Evolutionary conservation across 495 filamentous ascomycete genomes (phyloP).

Genomic region (Penicillium steckii): DNA sequence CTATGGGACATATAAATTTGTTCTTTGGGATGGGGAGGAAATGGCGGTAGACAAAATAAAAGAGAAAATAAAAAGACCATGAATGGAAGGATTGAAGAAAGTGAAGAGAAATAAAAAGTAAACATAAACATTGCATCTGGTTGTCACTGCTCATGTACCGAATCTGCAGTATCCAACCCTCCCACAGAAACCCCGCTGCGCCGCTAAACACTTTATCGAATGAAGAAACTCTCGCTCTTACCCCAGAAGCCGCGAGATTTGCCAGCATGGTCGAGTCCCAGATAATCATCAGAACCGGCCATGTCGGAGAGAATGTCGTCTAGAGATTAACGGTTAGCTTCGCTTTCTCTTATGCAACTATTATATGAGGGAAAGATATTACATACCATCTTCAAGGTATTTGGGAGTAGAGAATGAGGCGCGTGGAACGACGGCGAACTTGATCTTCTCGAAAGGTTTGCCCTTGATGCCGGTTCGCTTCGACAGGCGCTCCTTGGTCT

Average conservation of each 20-base stretch:
- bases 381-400: constrained; percentile 86
- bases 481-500: constrained; percentile 88
- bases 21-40: background rate
- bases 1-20: constrained; percentile 1
- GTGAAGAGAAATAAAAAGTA: constrained; percentile 2
- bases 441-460: constrained; percentile 98
- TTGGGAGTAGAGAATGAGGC: constrained; percentile 67
- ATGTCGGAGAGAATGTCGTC: constrained; percentile 83
- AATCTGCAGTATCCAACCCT: constrained; percentile 23
- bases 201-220: constrained; percentile 47
- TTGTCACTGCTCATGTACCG: constrained; percentile 26
- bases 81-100: background rate
- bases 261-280: constrained; percentile 90
- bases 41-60: background rate
- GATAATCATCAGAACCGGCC: constrained; percentile 68
- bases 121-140: constrained; percentile 16
- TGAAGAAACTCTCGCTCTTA: constrained; percentile 64
- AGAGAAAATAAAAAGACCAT: constrained; percentile 2
- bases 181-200: constrained; percentile 20
- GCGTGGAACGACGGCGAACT: constrained; percentile 80
- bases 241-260: constrained; percentile 60
- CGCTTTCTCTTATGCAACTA: background rate
- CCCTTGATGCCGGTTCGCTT: constrained; percentile 92
- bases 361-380: background rate
- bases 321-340: constrained; percentile 36